These are phyloP conservation scores for Eucalyptus regnans DNA, from an alignment of 345 rosid genomes.

Conservation along the genomic window DNA sequence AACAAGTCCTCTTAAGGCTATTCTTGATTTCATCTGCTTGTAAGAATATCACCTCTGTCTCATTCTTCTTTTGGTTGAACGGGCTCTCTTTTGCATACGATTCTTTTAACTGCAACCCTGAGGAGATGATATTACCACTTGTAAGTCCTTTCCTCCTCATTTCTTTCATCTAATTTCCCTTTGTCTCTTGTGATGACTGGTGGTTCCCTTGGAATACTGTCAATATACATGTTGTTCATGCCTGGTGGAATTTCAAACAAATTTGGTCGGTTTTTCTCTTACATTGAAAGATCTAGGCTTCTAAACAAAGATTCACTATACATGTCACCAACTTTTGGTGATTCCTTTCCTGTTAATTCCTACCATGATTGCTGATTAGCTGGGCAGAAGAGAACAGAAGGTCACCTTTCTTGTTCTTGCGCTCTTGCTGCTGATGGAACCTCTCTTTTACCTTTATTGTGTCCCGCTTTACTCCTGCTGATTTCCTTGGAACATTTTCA, in stretches of 20 bases:
- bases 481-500: background rate
- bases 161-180: background rate
- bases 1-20: background rate
- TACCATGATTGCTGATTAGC: background rate
- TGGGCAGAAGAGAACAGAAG: background rate
- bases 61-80: background rate
- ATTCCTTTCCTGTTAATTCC: background rate
- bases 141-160: background rate
- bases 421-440: background rate
- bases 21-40: background rate
- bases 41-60: background rate
- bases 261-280: background rate
- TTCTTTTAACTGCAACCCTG: background rate
- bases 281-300: background rate
- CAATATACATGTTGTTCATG: background rate
- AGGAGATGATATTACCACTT: background rate
- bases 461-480: background rate
- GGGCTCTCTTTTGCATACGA: background rate
- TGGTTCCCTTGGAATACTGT: background rate
- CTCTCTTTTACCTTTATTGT: background rate
- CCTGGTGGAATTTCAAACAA: background rate
- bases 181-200: background rate
- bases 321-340: background rate
- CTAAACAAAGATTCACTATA: background rate
- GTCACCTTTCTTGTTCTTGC: background rate